Conservation (phyloP, 2,329 filamentous ascomycete species). For the Fusarium miscanthi region DNA sequence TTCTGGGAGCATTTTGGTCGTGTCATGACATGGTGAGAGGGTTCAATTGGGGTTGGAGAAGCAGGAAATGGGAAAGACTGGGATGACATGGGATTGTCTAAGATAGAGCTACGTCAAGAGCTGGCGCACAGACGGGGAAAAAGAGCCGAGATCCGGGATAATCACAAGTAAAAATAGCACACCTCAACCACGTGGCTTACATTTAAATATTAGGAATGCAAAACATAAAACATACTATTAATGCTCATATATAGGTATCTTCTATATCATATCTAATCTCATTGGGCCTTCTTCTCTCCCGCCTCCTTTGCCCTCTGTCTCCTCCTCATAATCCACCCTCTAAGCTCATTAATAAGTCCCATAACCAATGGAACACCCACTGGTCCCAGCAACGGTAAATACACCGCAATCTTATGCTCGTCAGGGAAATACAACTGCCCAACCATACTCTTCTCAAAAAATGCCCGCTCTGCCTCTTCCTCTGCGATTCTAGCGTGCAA, state of each 20-base stretch:
- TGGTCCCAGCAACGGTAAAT: constrained; percentile 89
- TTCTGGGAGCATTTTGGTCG: constrained; percentile 62
- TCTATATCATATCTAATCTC: constrained; percentile 11
- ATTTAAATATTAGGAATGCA: neutral
- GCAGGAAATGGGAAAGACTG: neutral
- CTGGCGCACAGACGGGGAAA: constrained; percentile 31
- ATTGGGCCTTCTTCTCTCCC: constrained; percentile 54
- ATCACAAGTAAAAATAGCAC: constrained; percentile 7
- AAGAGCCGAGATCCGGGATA: constrained; percentile 18
- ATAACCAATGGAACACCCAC: constrained; percentile 90
- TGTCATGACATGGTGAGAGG: constrained; percentile 35
- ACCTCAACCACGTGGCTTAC: neutral
- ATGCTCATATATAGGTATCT: constrained; percentile 28
- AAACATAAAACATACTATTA: constrained; percentile 6
- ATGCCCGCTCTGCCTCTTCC: constrained; percentile 88
- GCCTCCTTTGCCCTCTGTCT: constrained; percentile 56
- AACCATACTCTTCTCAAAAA: constrained; percentile 99
- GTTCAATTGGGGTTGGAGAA: constrained; percentile 2
- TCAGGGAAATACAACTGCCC: constrained; percentile 98
- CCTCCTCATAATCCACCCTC: constrained; percentile 65
- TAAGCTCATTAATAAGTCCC: constrained; percentile 84
- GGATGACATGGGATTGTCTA: constrained; percentile 15
- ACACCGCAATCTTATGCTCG: constrained; percentile 97
- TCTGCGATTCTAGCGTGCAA: constrained; percentile 87
- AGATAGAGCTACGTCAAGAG: constrained; percentile 21